Conservation (phyloP, 2,329 filamentous ascomycete genomes). For the Triangularia setosa region DNA sequence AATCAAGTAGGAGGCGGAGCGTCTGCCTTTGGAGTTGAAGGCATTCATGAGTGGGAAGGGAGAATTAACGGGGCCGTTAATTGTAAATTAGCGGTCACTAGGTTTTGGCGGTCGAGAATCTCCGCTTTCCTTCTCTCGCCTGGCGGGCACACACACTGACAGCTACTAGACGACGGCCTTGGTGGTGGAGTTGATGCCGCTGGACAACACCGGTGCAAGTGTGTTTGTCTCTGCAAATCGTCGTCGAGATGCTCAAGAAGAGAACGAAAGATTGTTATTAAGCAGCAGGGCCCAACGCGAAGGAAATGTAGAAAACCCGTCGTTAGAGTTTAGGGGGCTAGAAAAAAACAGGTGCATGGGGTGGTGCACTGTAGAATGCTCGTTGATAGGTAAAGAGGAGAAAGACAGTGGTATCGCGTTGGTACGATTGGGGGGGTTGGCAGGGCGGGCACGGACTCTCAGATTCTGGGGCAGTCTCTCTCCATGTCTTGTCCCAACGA, state of each 20-base stretch:
- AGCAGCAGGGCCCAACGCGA: slow-evolving; percentile 12
- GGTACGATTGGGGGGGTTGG: slow-evolving; percentile 3
- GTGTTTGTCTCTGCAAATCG: background rate
- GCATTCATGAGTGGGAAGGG: slow-evolving; percentile 25
- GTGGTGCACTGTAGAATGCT: slow-evolving; percentile 15
- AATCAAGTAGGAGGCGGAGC: slow-evolving; percentile 20
- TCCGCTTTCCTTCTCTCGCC: slow-evolving; percentile 8
- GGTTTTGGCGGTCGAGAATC: slow-evolving; percentile 13
- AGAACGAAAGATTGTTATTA: background rate
- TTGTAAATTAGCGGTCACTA: slow-evolving; percentile 16
- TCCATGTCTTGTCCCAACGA: background rate
- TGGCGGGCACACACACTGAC: background rate
- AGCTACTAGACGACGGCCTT: slow-evolving; percentile 4
- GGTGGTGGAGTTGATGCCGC: background rate
- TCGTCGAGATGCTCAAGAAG: background rate
- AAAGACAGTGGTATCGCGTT: slow-evolving; percentile 10
- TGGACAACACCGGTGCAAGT: background rate
- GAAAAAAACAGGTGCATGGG: slow-evolving; percentile 22
- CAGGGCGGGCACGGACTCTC: slow-evolving; percentile 9
- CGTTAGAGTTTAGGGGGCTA: slow-evolving; percentile 26
- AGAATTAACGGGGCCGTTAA: slow-evolving; percentile 18
- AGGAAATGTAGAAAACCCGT: slow-evolving; percentile 19
- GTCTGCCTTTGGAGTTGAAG: slow-evolving; percentile 18
- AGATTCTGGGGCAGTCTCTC: background rate
- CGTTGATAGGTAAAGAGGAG: slow-evolving; percentile 16